Evolutionary conservation across 345 rosid genomes (phyloP), one percentile per base, ranked within the genome.

Genomic region (Eucalyptus cloeziana): DNA sequence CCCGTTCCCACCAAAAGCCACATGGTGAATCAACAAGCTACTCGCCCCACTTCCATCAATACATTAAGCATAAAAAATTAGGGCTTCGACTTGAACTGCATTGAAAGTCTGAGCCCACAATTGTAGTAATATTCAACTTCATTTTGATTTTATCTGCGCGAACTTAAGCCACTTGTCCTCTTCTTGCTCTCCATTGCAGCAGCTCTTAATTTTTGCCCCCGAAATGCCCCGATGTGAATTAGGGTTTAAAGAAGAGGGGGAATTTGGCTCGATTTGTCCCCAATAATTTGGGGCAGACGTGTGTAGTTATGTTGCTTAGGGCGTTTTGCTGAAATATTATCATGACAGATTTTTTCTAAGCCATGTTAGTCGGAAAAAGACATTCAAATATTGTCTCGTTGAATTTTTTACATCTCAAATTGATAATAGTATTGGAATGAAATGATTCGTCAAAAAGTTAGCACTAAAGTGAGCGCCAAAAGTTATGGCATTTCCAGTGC

Each of bases 391-490:
- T 67, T 67, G 3, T 31, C 43, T 5, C 3, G 0, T 4, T 9
- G 43, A 31, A 31, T 67, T 67, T 67, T 1, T 0, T 0, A 4
- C 40, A 31, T 67, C 21, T 16, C 43, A 67, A 67, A 31, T n/a
- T 5, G 6, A 3, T 2, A 3, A 31, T 31, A n/a, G 1, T 7
- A 64, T 2, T 27, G 2, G 0, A 60, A 25, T 60, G 67, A 60
- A 60, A 8, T 60, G 13, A 60, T 50, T 13, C 1, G 52, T 1
- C 14, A 0, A 58, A 10, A 60, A 25, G 8, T 10, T 71, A 4
- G 4, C 4, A 37, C 2, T 19, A 9, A 37, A 10, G 14, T 33
- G 12, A 33, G 25, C 2, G 1, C 3, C 2, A 1, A 37, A 37
- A 6, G 7, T 37, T 17, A 71, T 37, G 14, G 19, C 13, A 9